phyloP scores from a whole-genome alignment of 2,329 filamentous ascomycete genomes.

The Chaetothyriales sp. region DNA sequence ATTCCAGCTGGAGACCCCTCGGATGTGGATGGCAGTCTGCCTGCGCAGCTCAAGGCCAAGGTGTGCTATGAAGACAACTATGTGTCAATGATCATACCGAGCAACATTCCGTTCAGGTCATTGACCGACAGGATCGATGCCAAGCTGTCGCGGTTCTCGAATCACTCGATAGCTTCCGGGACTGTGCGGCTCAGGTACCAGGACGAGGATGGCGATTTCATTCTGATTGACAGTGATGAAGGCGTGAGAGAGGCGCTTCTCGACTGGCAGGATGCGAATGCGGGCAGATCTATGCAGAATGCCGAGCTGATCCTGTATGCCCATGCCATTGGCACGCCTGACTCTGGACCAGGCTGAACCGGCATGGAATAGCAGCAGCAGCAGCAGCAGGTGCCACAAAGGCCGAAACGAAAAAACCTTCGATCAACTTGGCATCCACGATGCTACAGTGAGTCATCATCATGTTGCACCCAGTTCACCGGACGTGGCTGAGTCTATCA shows the following conservation, averaged over 20 bases:
- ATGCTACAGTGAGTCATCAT: background rate
- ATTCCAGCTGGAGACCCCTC: slow-evolving; percentile 11
- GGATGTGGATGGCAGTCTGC: slow-evolving; percentile 32
- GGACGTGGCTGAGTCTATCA: background rate
- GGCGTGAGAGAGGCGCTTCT: slow-evolving; percentile 92
- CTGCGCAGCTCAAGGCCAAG: slow-evolving; percentile 83
- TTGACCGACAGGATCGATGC: slow-evolving; percentile 91
- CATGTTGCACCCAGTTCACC: background rate
- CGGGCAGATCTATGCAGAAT: slow-evolving; percentile 28
- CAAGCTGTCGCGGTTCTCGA: slow-evolving; percentile 76
- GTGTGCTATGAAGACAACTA: slow-evolving; percentile 87
- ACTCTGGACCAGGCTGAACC: background rate
- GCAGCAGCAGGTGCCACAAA: background rate
- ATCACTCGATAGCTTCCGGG: slow-evolving; percentile 65
- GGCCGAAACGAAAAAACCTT: background rate
- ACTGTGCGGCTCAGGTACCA: slow-evolving; percentile 77
- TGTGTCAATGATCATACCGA: slow-evolving; percentile 87
- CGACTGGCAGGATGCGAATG: slow-evolving; percentile 67
- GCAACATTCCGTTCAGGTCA: slow-evolving; percentile 87
- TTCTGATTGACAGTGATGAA: slow-evolving; percentile 88
- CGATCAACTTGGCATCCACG: background rate
- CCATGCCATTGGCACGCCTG: slow-evolving; percentile 2
- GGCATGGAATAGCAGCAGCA: too few species aligned
- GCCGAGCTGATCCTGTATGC: slow-evolving; percentile 16
- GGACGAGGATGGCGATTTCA: slow-evolving; percentile 83